Base-by-base conservation (phyloP, 1,284 basidiomycete genomes). In the Agaricales sp. region DNA sequence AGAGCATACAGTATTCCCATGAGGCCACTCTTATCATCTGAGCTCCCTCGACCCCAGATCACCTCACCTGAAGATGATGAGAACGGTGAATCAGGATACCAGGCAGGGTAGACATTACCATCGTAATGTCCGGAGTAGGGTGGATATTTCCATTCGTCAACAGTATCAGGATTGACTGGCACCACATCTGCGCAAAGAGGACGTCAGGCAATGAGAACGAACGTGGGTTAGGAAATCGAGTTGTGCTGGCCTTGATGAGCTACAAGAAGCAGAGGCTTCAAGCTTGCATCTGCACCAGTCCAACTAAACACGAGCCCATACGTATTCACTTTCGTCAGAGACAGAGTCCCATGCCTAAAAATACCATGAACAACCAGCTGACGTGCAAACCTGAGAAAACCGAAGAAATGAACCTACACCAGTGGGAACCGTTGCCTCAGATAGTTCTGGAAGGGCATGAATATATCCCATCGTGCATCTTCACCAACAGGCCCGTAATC, bases 151-250 rank as follows among this genome's bases (percentile, higher is more conserved):
- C 82, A 84, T 30, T 71, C 59, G 30, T 64, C 64, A 3, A 69
- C 61, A 0, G 78, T 81, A 3, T 66, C 67, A 1, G 67, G 67
- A 48, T 80, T 69, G 6, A 81, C 78, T 8, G 79, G 80, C 1
- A 81, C 80, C 25, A 79, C 78, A 53, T 83, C 81, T 68, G 48
- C 74, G 57, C n/a, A n/a, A n/a, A n/a, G n/a, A n/a, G n/a, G n/a
- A n/a, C n/a, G n/a, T n/a, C n/a, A n/a, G 20, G 8, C 11, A n/a
- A n/a, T n/a, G n/a, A n/a, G n/a, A n/a, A n/a, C n/a, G n/a, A n/a
- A n/a, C n/a, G n/a, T n/a, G n/a, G 16, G 30, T 37, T 37, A 37
- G 11, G 16, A 16, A 19, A 43, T 11, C 11, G n/a, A 19, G n/a
- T 11, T 11, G 8, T 8, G 20, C 41, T 8, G 11, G 20, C 41